phyloP scores from a whole-genome alignment of 148 eudicot species.

The Fallopia convolvulus region DNA sequence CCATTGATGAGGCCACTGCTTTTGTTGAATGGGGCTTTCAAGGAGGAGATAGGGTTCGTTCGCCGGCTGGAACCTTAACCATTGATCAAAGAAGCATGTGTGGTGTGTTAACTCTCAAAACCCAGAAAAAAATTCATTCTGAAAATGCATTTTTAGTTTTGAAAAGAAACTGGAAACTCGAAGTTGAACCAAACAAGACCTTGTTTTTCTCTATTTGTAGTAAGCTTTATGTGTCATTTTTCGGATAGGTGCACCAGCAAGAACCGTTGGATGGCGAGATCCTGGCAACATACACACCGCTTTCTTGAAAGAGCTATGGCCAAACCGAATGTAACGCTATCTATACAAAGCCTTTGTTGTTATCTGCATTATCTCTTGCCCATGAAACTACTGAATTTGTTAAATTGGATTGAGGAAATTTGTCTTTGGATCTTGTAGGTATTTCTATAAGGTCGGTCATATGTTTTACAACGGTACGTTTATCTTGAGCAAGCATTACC shows the following conservation, averaged over 20 bases:
- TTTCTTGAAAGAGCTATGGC: slow-evolving; percentile 54
- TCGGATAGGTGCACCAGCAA: slow-evolving; percentile 51
- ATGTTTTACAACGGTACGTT: slow-evolving; percentile 38
- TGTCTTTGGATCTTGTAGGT: slow-evolving; percentile 27
- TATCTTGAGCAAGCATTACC: slow-evolving; percentile 50
- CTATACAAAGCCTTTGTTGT: not conserved
- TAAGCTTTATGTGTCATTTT: slow-evolving; percentile 10
- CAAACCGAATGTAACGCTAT: slow-evolving; percentile 31
- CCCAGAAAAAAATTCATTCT: no score
- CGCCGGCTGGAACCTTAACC: slow-evolving; percentile 68
- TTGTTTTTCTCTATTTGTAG: not conserved
- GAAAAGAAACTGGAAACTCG: no score
- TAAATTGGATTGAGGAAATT: not conserved
- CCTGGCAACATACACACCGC: slow-evolving; percentile 58
- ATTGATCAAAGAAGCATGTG: slow-evolving; percentile 75
- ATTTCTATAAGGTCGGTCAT: slow-evolving; percentile 67
- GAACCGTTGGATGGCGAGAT: slow-evolving; percentile 68
- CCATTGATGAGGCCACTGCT: slow-evolving; percentile 48
- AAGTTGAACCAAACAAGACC: not conserved
- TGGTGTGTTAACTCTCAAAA: slow-evolving; percentile 36
- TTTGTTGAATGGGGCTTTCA: slow-evolving; percentile 66
- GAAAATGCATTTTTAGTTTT: no score
- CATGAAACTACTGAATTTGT: not conserved
- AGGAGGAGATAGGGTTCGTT: slow-evolving; percentile 30
- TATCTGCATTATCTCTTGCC: not conserved